Evolutionary conservation across 768 basidiomycete species (phyloP), one percentile per base, ranked within the genome.

Genomic region (Lentinula sp.): DNA sequence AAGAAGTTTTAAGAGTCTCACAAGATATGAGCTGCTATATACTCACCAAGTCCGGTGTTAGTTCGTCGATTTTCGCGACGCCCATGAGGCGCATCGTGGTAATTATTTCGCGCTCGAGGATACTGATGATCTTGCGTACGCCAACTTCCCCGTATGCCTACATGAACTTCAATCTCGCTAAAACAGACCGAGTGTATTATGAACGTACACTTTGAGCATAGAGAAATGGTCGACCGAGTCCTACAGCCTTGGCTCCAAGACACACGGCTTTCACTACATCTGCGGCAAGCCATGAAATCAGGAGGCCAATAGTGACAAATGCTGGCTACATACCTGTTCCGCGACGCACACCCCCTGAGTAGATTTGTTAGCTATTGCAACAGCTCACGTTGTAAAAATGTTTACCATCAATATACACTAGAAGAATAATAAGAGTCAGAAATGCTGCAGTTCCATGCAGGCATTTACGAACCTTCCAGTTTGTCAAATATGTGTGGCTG

Each of bases 241-340:
- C 94, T 13, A 95, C 91, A 9, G 88, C 91, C 63, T 74, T 87
- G 4, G 95, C 95, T 9, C 95, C 95, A 8, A 97, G 78, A 69
- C 94, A 95, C 9, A 95, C 74, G 0, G 94, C 94, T 71, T 96
- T 97, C 53, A 97, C 74, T 16, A 95, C 86, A 74, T 95, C 94
- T 81, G 62, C n/a, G n/a, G 9, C 21, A 28, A 37, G 34, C 53
- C 10, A 42, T 16, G 34, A 37, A 46, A 16, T 31, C 28, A 9
- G 39, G 10, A 45, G n/a, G 18, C 4, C 28, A 28, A 28, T 28
- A 28, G 28, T 28, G 28, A 28, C 28, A 28, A 28, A 28, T 28
- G 28, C 28, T 28, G 28, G 28, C 28, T 42, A 69, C 76, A 42
- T 61, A 85, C 88, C 88, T 59, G 92, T 94, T 16, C 93, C 93